Evolutionary conservation across 345 rosid genomes (phyloP).

Genomic region (Euphorbia tirucalli): DNA sequence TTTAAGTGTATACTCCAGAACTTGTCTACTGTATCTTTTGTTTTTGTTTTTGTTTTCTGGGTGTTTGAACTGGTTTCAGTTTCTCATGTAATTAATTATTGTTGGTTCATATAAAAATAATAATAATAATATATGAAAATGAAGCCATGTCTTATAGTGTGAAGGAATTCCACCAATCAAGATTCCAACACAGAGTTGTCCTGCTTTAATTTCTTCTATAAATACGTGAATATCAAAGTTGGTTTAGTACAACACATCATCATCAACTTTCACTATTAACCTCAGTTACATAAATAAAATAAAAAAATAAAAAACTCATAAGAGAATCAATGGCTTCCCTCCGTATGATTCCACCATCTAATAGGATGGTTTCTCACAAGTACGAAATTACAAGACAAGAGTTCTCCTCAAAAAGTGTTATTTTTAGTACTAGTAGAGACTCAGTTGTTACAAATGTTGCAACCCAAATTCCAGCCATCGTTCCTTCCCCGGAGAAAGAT

Average conservation of each 20-base stretch:
- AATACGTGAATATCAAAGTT: not conserved
- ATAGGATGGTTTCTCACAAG: constrained; percentile 23
- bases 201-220: not conserved
- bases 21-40: too few relatives aligned
- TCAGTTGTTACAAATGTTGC: constrained; percentile 33
- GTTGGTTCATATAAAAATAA: not conserved
- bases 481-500: constrained; percentile 37
- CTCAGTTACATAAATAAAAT: too few relatives aligned
- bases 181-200: constrained; percentile 30
- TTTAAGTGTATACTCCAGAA: too few relatives aligned
- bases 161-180: constrained; percentile 34
- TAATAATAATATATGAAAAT: not conserved
- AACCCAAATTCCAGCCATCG: constrained; percentile 20
- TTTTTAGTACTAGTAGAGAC: constrained; percentile 9
- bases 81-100: too few relatives aligned
- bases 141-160: constrained; percentile 39
- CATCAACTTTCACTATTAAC: not conserved
- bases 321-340: constrained; percentile 52
- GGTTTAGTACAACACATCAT: not conserved
- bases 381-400: constrained; percentile 11
- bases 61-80: too few relatives aligned
- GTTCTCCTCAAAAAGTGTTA: not conserved
- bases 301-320: too few relatives aligned
- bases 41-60: too few relatives aligned
- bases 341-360: constrained; percentile 25